Evolutionary conservation across 2,329 filamentous ascomycete genomes (phyloP).

Genomic region (Xylariaceae sp.): DNA sequence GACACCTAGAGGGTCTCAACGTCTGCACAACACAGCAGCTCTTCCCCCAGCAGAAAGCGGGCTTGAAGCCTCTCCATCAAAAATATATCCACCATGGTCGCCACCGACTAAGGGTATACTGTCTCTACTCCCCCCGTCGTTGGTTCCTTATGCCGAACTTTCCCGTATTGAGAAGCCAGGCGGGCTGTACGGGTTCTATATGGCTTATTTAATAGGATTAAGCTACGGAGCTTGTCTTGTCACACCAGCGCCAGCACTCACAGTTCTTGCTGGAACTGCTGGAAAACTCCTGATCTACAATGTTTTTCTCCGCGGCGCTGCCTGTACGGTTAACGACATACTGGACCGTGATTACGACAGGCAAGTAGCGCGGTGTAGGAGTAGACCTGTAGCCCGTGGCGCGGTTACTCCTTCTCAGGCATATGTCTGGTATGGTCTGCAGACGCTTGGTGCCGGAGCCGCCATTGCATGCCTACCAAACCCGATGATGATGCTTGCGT

Average conservation of each 20-base stretch:
- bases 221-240: slow-evolving; percentile 29
- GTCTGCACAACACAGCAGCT: background rate
- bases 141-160: slow-evolving; percentile 33
- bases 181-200: slow-evolving; percentile 34
- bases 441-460: slow-evolving; percentile 41
- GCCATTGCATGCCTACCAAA: slow-evolving; percentile 50
- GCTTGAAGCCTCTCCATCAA: background rate
- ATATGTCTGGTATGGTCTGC: slow-evolving; percentile 51
- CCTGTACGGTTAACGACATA: slow-evolving; percentile 62
- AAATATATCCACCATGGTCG: slow-evolving; percentile 23
- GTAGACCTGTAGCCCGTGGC: slow-evolving; percentile 58
- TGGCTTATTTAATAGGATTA: slow-evolving; percentile 33
- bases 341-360: slow-evolving; percentile 62
- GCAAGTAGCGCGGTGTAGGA: slow-evolving; percentile 56
- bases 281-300: slow-evolving; percentile 27
- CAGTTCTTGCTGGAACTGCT: slow-evolving; percentile 10
- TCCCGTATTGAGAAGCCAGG: slow-evolving; percentile 33
- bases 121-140: slow-evolving; percentile 25
- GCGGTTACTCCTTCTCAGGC: slow-evolving; percentile 46
- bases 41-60: background rate
- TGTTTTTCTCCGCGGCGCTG: slow-evolving; percentile 54
- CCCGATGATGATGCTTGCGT: slow-evolving; percentile 50
- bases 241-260: slow-evolving; percentile 1
- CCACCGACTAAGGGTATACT: slow-evolving; percentile 27
- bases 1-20: background rate